phyloP scores from a whole-genome alignment of 192 early-diverging fungal species.

The Linnemannia elongata region DNA sequence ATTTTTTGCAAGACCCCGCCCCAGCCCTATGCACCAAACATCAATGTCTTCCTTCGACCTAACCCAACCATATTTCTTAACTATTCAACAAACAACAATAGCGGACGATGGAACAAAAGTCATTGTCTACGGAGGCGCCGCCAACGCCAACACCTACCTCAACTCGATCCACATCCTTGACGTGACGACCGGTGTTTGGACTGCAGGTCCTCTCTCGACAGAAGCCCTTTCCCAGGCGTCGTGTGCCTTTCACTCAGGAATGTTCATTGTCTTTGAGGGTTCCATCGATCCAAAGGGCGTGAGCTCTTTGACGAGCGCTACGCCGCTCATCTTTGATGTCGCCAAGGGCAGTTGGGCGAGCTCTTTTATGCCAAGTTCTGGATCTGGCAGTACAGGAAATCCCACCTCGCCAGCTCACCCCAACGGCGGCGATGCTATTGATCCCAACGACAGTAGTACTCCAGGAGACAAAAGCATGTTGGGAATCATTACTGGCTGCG shows the following conservation, averaged over 20 bases:
- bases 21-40: not conserved
- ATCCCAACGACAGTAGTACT: not conserved
- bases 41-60: not conserved
- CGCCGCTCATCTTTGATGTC: conserved; percentile 14
- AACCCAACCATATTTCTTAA: not conserved
- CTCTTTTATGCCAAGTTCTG: not conserved
- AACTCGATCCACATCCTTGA: conserved; percentile 32
- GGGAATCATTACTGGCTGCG: not conserved
- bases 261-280: conserved; percentile 43
- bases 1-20: not conserved
- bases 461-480: not conserved
- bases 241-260: conserved; percentile 15
- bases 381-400: not conserved
- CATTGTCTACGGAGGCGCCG: conserved; percentile 34
- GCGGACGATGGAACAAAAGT: conserved; percentile 38
- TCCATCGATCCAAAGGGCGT: conserved; percentile 8
- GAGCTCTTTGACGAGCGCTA: conserved; percentile 2
- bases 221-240: conserved; percentile 18
- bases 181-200: conserved; percentile 16
- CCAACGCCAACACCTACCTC: conserved; percentile 5
- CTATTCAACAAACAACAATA: conserved; percentile 3
- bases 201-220: not conserved
- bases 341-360: not conserved
- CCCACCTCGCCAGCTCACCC: not conserved
- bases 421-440: no score